Percentiles rank a stretch among this genome's conserved stretches.
These are phyloP conservation scores for Nigrospora osmanthi DNA, from an alignment of 2,329 filamentous ascomycete genomes.

Conservation along the genomic window DNA sequence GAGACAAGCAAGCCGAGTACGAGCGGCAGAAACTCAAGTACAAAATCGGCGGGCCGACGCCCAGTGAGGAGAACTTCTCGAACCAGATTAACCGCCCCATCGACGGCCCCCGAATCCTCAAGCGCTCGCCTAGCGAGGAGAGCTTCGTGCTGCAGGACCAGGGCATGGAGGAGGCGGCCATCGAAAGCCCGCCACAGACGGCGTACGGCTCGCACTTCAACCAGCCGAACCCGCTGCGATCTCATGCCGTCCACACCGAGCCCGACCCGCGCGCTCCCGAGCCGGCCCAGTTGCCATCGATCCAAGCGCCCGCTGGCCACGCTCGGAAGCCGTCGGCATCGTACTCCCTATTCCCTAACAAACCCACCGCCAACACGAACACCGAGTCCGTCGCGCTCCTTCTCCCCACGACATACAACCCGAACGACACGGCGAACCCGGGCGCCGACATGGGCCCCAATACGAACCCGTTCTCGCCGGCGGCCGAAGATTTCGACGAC, in stretches of 20 bases:
- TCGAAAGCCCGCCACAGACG: slow-evolving; percentile 11
- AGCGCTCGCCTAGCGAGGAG: slow-evolving; percentile 25
- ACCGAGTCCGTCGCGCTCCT: slow-evolving; percentile 29
- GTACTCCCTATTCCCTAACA: slow-evolving; percentile 31
- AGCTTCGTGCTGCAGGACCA: slow-evolving; percentile 23
- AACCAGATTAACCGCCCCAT: slow-evolving; percentile 27
- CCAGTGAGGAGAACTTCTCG: slow-evolving; percentile 18
- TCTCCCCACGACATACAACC: slow-evolving; percentile 39
- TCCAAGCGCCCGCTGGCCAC: slow-evolving; percentile 14
- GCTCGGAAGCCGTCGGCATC: slow-evolving; percentile 19
- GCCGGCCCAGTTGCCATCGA: slow-evolving; percentile 18
- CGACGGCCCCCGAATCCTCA: slow-evolving; percentile 16
- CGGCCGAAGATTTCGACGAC: slow-evolving; percentile 10
- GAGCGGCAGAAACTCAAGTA: slow-evolving; percentile 35
- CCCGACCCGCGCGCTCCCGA: slow-evolving; percentile 15
- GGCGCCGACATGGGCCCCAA: slow-evolving; percentile 9
- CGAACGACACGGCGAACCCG: slow-evolving; percentile 8
- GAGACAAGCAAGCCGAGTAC: slow-evolving; percentile 36
- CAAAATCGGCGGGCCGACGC: slow-evolving; percentile 11
- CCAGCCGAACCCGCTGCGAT: slow-evolving; percentile 23
- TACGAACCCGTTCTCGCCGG: slow-evolving; percentile 7
- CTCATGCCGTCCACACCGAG: slow-evolving; percentile 20
- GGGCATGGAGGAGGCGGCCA: slow-evolving; percentile 20
- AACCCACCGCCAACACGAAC: slow-evolving; percentile 18
- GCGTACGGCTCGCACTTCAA: slow-evolving; percentile 10